Evolutionary conservation across 2,329 filamentous ascomycete species (phyloP), one percentile per base, ranked within the genome.

Genomic region (Exophiala phaeomuriformis): DNA sequence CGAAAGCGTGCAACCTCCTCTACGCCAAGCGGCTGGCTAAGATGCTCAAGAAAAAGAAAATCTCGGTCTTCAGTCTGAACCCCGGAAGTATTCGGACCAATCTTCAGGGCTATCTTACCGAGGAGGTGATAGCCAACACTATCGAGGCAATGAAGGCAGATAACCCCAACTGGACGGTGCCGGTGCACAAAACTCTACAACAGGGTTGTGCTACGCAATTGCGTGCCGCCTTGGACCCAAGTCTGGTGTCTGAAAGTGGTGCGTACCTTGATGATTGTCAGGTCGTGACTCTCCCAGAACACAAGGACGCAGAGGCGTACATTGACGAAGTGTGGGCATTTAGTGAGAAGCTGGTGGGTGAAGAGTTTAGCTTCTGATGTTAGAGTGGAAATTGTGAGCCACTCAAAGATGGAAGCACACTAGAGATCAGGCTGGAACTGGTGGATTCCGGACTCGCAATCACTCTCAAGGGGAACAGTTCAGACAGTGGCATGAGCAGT

Each of bases 1-100:
- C 66, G 37, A 77, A 78, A 66, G 72, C 71, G 1, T 75, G 74
- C 19, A 73, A 74, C 48, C 69, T 77, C 45, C 61, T 77, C 29
- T 56, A 54, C 41, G 52, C 53, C 9, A 49, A 47, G n/a, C 49
- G 46, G 5, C 53, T 60, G 8, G 50, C 53, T 28, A 56, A 39
- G 12, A 6, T 51, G 3, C 50, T 59, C 27, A 30, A 31, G 8
- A 29, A 10, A 7, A 53, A 47, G 31, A 31, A 40, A 43, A 51
- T 57, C 29, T 19, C 39, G 31, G 41, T 42, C 36, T 57, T 60
- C 49, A 57, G 51, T 44, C 39, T 57, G 29, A 57, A 57, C 47
- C 57, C 57, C 3, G 54, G 57, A 19, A 57, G 54, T 33, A 60
- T 60, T 33, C 28, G 10, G 33, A 57, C 57, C 7, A 56, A 56